These are phyloP conservation scores for Rhododendron kiyosumense DNA, from an alignment of 148 eudicot species.

Conservation along the genomic window DNA sequence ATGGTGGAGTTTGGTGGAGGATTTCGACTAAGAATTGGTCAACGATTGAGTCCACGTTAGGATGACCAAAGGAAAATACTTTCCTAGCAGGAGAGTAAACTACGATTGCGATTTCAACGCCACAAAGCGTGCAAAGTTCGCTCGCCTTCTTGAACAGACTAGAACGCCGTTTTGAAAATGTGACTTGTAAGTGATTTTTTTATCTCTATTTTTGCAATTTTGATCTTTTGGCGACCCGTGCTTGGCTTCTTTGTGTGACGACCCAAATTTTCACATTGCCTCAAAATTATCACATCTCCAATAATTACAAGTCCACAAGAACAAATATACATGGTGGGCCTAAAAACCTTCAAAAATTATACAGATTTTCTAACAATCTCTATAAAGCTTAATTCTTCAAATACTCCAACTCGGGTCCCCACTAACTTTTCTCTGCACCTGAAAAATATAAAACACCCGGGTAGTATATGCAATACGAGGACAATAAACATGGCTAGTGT, in stretches of 20 bases:
- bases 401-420: too few species aligned
- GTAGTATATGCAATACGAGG: too few species aligned
- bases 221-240: slow-evolving; percentile 54
- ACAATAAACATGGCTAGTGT: too few species aligned
- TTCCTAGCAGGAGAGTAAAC: slow-evolving; percentile 51
- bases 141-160: slow-evolving; percentile 57
- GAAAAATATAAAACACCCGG: too few species aligned
- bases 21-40: slow-evolving; percentile 29
- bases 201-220: slow-evolving; percentile 49
- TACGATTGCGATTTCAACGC: slow-evolving; percentile 33
- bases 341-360: too few species aligned
- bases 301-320: too few species aligned
- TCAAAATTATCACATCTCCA: too few species aligned
- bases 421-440: too few species aligned
- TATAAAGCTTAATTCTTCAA: too few species aligned
- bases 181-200: slow-evolving; percentile 50
- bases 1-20: slow-evolving; percentile 16
- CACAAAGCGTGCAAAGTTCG: slow-evolving; percentile 56
- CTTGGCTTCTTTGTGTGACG: slow-evolving; percentile 35
- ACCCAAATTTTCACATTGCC: too few species aligned
- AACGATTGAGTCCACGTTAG: slow-evolving; percentile 33
- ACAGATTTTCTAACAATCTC: too few species aligned
- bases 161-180: slow-evolving; percentile 53
- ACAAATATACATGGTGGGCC: too few species aligned
- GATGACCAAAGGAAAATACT: slow-evolving; percentile 47